Conservation (phyloP, 1,284 basidiomycete species). For the Ustilago bromivora region DNA sequence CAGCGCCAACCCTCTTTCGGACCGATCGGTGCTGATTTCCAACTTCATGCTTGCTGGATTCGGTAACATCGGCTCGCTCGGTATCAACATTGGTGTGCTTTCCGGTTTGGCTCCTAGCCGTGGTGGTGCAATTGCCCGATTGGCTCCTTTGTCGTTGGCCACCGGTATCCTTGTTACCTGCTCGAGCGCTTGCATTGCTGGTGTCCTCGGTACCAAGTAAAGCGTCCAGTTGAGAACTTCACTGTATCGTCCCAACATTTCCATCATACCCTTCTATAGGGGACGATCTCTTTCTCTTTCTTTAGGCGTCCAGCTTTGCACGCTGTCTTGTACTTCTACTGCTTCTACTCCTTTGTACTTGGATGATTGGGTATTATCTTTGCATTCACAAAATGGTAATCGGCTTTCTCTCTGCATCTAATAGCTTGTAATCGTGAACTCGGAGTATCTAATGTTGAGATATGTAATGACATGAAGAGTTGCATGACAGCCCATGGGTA, state of each 20-base stretch:
- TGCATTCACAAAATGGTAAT: conserved; percentile 18
- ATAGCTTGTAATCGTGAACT: too few species aligned
- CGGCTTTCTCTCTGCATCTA: conserved; percentile 8
- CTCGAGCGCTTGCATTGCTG: conserved; percentile 71
- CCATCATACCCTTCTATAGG: conserved; percentile 21
- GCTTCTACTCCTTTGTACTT: conserved; percentile 24
- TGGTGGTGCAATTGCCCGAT: conserved; percentile 78
- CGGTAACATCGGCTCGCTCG: conserved; percentile 81
- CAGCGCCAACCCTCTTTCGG: conserved; percentile 75
- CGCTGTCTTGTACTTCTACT: conserved; percentile 23
- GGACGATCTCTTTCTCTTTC: conserved; percentile 14
- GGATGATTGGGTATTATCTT: conserved; percentile 33
- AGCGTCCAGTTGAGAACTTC: neutral
- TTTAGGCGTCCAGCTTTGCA: neutral
- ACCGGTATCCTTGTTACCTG: conserved; percentile 70
- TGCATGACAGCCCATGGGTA: neutral
- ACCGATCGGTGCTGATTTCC: conserved; percentile 79
- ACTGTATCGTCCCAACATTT: neutral
- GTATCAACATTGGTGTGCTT: conserved; percentile 90
- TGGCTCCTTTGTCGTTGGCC: conserved; percentile 77
- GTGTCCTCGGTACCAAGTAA: conserved; percentile 63
- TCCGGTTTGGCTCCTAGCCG: conserved; percentile 84
- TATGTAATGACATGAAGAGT: neutral
- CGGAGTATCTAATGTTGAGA: too few species aligned
- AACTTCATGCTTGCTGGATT: conserved; percentile 89